Evolutionary conservation across 1,284 basidiomycete genomes (phyloP).

Genomic region (Leccinum glutinopallens): DNA sequence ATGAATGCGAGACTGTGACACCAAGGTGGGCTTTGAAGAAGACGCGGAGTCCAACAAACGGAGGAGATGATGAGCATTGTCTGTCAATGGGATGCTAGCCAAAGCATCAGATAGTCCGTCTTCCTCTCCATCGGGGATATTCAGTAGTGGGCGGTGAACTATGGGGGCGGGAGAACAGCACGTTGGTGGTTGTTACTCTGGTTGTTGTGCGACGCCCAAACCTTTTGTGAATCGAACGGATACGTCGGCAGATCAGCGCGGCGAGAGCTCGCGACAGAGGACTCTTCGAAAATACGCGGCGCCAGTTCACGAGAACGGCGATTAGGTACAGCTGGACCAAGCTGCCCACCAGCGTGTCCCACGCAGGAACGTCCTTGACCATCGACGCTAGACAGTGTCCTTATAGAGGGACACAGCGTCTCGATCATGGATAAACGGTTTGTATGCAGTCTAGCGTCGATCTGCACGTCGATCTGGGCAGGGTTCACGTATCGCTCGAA

Average conservation of each 20-base stretch:
- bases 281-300: constrained; percentile 51
- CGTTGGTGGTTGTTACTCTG: background rate
- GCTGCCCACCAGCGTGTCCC: constrained; percentile 46
- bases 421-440: too few relatives aligned
- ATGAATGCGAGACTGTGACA: constrained; percentile 40
- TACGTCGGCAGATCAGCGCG: constrained; percentile 57
- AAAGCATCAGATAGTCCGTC: constrained; percentile 26
- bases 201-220: constrained; percentile 58
- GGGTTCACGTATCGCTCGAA: constrained; percentile 27
- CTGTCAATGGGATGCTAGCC: constrained; percentile 20
- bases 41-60: constrained; percentile 41
- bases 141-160: too few relatives aligned
- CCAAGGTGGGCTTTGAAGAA: constrained; percentile 44
- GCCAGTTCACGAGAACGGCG: constrained; percentile 51
- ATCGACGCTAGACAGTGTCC: constrained; percentile 49
- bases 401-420: constrained; percentile 29
- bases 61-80: constrained; percentile 36
- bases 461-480: too few relatives aligned
- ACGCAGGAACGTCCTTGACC: constrained; percentile 46
- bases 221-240: constrained; percentile 57
- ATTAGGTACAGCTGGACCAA: constrained; percentile 53
- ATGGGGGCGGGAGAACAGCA: background rate
- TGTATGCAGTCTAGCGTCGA: too few relatives aligned
- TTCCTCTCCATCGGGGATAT: constrained; percentile 23
- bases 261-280: constrained; percentile 38